These are phyloP conservation scores for Myxozyma udenii DNA, from an alignment of 805 yeast genomes.

Conservation along the genomic window DNA sequence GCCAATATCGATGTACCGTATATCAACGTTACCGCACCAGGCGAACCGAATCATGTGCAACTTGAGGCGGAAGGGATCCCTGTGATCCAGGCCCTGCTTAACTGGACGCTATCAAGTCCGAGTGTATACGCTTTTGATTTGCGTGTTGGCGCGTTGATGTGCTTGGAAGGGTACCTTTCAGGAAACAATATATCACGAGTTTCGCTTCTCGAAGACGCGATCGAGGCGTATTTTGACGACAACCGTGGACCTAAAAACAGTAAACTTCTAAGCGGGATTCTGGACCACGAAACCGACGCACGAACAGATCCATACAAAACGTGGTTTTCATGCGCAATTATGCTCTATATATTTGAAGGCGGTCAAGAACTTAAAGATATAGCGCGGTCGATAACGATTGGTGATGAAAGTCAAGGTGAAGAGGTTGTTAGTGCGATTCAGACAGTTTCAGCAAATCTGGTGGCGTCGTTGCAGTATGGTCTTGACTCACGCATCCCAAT, in stretches of 20 bases:
- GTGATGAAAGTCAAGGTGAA: slow-evolving; percentile 53
- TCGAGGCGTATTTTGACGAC: slow-evolving; percentile 33
- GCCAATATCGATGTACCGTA: slow-evolving; percentile 88
- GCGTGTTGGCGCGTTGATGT: slow-evolving; percentile 65
- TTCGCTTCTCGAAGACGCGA: slow-evolving; percentile 67
- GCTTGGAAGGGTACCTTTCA: slow-evolving; percentile 65
- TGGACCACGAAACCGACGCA: slow-evolving; percentile 70
- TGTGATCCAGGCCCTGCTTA: slow-evolving; percentile 67
- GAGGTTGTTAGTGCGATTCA: slow-evolving; percentile 69
- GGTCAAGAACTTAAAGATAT: slow-evolving; percentile 48
- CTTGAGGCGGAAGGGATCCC: slow-evolving; percentile 50
- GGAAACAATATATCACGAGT: slow-evolving; percentile 60
- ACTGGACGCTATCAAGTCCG: slow-evolving; percentile 76
- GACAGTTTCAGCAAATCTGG: slow-evolving; percentile 70
- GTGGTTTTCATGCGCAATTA: slow-evolving; percentile 75
- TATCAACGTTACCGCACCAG: slow-evolving; percentile 67
- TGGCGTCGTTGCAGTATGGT: slow-evolving; percentile 55
- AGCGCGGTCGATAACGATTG: slow-evolving; percentile 53
- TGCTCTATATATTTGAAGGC: slow-evolving; percentile 61
- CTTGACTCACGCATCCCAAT: slow-evolving; percentile 71
- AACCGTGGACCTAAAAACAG: slow-evolving; percentile 36
- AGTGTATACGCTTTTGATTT: slow-evolving; percentile 84
- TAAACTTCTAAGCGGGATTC: slow-evolving; percentile 65
- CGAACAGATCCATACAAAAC: slow-evolving; percentile 79
- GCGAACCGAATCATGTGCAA: slow-evolving; percentile 33